phyloP scores from a whole-genome alignment of 2,329 filamentous ascomycete species.

The Acrodontium crateriforme region DNA sequence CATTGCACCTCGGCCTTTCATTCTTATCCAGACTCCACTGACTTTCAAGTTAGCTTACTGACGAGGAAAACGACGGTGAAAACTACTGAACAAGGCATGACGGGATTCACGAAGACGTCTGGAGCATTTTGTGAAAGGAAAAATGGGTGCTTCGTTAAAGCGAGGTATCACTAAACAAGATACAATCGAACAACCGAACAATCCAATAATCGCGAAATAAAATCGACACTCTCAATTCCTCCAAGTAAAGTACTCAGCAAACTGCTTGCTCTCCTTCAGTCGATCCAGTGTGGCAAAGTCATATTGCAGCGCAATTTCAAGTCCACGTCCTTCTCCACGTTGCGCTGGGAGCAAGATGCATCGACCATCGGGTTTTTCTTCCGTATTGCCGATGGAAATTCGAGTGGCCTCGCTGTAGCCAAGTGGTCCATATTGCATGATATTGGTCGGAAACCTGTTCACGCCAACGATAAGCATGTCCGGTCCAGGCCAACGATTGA shows the following conservation, averaged over 20 bases:
- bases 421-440: constrained; percentile 3
- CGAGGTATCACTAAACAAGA: too few species aligned
- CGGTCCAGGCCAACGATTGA: constrained; percentile 6
- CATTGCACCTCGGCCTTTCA: too few species aligned
- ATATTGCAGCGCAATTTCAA: constrained; percentile 5
- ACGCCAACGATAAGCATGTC: constrained; percentile 5
- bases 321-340: constrained; percentile 1
- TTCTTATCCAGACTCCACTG: too few species aligned
- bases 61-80: too few species aligned
- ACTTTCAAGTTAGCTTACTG: too few species aligned
- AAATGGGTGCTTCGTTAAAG: too few species aligned
- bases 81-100: too few species aligned
- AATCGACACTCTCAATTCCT: constrained; percentile 22
- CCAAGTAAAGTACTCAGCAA: constrained; percentile 4
- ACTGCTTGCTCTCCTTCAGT: constrained; percentile 1
- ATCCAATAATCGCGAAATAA: background rate
- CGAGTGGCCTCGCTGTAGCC: constrained; percentile 3
- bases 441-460: constrained; percentile 2
- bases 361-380: constrained; percentile 4
- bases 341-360: constrained; percentile 3
- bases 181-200: background rate
- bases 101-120: too few species aligned
- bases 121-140: too few species aligned
- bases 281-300: constrained; percentile 3
- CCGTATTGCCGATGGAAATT: constrained; percentile 3